Evolutionary conservation across 495 filamentous ascomycete genomes (phyloP).

Genomic region (Recurvomyces mirabilis): DNA sequence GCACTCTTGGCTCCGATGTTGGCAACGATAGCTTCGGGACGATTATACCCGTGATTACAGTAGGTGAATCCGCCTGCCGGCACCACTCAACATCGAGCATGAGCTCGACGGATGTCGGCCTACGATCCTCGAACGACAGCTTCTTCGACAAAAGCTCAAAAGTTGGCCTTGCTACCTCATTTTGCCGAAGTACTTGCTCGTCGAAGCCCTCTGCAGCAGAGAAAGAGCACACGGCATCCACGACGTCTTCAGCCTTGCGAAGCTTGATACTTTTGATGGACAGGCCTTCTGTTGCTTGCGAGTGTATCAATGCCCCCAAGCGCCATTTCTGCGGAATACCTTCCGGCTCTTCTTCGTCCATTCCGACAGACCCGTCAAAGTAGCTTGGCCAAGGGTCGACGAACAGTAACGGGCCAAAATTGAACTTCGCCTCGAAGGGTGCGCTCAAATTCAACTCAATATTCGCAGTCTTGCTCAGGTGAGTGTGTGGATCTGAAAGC

Average conservation of each 20-base stretch:
- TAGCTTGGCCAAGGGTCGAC: slow-evolving; percentile 73
- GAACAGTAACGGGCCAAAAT: slow-evolving; percentile 67
- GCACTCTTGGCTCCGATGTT: slow-evolving; percentile 74
- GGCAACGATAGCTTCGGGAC: slow-evolving; percentile 71
- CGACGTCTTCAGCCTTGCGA: slow-evolving; percentile 42
- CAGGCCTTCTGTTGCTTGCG: slow-evolving; percentile 62
- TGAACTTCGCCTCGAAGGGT: slow-evolving; percentile 82
- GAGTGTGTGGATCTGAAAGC: slow-evolving; percentile 69
- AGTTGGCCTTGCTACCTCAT: background rate
- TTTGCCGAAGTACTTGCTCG: background rate
- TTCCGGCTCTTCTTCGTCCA: slow-evolving; percentile 25
- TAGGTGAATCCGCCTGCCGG: slow-evolving; percentile 31
- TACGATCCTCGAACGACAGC: slow-evolving; percentile 64
- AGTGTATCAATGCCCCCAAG: slow-evolving; percentile 59
- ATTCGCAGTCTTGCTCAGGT: slow-evolving; percentile 58
- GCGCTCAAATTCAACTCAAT: slow-evolving; percentile 59
- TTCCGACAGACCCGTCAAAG: slow-evolving; percentile 50
- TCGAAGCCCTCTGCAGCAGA: background rate
- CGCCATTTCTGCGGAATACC: slow-evolving; percentile 77
- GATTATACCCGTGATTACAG: slow-evolving; percentile 51
- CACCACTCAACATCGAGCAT: slow-evolving; percentile 68
- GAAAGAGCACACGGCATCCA: slow-evolving; percentile 32
- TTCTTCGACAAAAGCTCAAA: slow-evolving; percentile 56
- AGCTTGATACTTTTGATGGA: slow-evolving; percentile 53
- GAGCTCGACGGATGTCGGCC: slow-evolving; percentile 58